phyloP scores from a whole-genome alignment of 352 stramenopile species.

The Pythium grandisporangium region DNA sequence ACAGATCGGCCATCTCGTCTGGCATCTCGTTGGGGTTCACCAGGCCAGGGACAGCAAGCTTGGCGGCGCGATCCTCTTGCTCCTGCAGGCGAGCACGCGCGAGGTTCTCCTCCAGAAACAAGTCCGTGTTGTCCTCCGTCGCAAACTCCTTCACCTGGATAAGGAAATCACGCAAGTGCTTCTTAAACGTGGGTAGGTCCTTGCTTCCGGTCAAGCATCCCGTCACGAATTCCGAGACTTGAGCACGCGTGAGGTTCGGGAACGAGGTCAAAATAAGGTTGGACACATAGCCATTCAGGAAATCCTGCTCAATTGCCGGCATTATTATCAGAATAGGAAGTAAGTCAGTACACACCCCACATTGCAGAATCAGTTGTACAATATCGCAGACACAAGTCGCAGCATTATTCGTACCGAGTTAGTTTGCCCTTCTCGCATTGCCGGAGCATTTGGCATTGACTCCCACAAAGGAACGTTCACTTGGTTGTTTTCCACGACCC shows the following conservation, averaged over 20 bases:
- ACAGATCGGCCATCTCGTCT: constrained; percentile 86
- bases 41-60: constrained; percentile 85
- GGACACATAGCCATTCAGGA: constrained; percentile 95
- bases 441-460: constrained; percentile 58
- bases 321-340: background rate
- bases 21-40: constrained; percentile 88
- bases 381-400: too few species aligned
- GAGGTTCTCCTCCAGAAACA: constrained; percentile 95
- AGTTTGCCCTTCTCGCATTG: constrained; percentile 54
- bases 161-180: constrained; percentile 98
- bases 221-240: constrained; percentile 96
- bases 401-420: constrained; percentile 60
- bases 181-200: constrained; percentile 97
- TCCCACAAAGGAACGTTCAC: constrained; percentile 96
- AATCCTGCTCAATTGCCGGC: constrained; percentile 32
- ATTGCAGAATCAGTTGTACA: background rate
- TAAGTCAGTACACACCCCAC: background rate
- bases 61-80: constrained; percentile 72
- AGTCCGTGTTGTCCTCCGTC: constrained; percentile 94
- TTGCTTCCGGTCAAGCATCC: constrained; percentile 97
- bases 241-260: constrained; percentile 90
- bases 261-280: constrained; percentile 97
- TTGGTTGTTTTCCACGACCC: constrained; percentile 94
- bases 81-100: constrained; percentile 80
- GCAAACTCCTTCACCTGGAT: constrained; percentile 98